Evolutionary conservation across 495 filamentous ascomycete species (phyloP), one percentile per base, ranked within the genome.

Genomic region (Aspergillus campestris): DNA sequence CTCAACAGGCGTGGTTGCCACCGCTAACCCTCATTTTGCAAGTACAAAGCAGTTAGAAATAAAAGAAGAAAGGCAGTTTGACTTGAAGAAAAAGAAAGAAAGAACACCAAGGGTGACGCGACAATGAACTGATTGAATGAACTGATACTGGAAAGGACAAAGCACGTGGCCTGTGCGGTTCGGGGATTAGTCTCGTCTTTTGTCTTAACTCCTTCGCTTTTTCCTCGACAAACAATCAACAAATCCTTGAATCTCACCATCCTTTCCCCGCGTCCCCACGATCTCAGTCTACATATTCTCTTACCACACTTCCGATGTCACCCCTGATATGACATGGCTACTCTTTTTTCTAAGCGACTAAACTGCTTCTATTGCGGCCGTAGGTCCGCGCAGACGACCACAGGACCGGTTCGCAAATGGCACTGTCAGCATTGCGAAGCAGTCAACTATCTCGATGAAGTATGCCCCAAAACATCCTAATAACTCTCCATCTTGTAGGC

Each of bases 281-380:
- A 24, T 24, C 4, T 2, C 18, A 24, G 1, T 24, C 18, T 2
- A 24, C 18, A 24, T 24, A 1, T 24, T 24, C 4, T 24, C 4
- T 24, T 24, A 24, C 18, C 18, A 2, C 18, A 24, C 18, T 24
- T 24, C 33, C n/a, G 12, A 52, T 58, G 48, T 52, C 18, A 40
- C 31, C 34, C 41, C 18, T 14, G 45, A 45, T 52, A 62, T 62
- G 67, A 51, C 38, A 80, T 78, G 75, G 69, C 69, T 44, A 54
- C 59, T 47, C 52, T 70, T 27, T 67, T 76, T 44, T 56, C 63
- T 13, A 65, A 65, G 53, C 66, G 74, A 60, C 59, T 90, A 43
- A 67, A 70, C 37, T 92, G 87, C 70, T 88, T 88, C 67, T 89
- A 87, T 57, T 92, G 87, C 60, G 81, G 82, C 54, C 60, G 62